Evolutionary conservation across 129 eudicot genomes (phyloP).

Genomic region (Dittrichia graveolens): DNA sequence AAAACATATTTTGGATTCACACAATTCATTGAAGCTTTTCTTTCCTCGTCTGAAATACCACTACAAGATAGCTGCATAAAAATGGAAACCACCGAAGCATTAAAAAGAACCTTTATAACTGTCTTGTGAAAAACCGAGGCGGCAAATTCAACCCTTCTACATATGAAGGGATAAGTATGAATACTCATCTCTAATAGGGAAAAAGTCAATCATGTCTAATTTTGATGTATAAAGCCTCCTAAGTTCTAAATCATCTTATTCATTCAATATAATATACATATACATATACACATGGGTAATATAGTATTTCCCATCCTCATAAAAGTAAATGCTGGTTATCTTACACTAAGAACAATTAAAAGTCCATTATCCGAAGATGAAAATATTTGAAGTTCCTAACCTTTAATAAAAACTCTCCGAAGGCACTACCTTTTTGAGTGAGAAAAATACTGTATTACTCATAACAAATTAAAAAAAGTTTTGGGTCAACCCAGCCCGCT

Average conservation of each 20-base stretch:
- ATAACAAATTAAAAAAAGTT: neutral
- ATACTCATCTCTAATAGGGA: too few species aligned
- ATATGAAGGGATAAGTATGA: too few species aligned
- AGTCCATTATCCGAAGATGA: neutral
- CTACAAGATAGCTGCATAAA: conserved; percentile 55
- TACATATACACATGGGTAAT: neutral
- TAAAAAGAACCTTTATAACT: conserved; percentile 2
- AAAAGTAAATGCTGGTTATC: neutral
- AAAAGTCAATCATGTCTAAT: too few species aligned
- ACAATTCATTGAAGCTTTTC: conserved; percentile 80
- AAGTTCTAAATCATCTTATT: too few species aligned
- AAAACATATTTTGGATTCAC: conserved; percentile 85
- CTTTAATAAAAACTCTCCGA: neutral
- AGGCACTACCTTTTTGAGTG: neutral
- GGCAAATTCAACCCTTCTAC: neutral
- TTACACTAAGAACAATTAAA: neutral
- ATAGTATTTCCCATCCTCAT: neutral
- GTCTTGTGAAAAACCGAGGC: neutral
- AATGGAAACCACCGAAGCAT: conserved; percentile 18
- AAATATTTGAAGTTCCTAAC: neutral
- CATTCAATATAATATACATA: neutral
- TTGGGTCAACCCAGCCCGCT: neutral
- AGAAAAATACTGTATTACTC: neutral
- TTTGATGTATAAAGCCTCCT: too few species aligned
- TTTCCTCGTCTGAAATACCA: conserved; percentile 63